These are phyloP conservation scores for Prunus davidiana DNA, from an alignment of 306 rosid species.

Conservation along the genomic window DNA sequence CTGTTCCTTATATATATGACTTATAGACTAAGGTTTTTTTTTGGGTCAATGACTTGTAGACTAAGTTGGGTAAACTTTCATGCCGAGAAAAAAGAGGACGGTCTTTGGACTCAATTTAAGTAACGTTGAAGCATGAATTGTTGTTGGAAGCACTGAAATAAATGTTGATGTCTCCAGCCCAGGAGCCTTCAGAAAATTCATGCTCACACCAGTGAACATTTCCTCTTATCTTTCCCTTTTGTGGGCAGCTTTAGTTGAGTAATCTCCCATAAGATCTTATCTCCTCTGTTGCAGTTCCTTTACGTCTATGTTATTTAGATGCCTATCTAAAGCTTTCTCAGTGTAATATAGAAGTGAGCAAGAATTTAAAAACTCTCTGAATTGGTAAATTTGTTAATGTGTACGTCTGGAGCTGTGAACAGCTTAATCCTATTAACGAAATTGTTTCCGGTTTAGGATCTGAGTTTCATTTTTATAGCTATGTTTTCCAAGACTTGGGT, in stretches of 20 bases:
- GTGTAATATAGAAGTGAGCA: no score
- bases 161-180: no score
- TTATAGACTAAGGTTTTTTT: background rate
- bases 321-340: no score
- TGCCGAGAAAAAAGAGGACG: background rate
- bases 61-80: background rate
- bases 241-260: background rate
- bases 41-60: background rate
- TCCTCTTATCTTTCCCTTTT: background rate
- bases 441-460: background rate
- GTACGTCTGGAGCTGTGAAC: background rate
- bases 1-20: background rate
- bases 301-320: background rate
- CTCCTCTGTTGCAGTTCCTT: background rate
- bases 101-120: background rate
- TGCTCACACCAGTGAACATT: no score
- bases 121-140: background rate
- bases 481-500: slow-evolving; percentile 8
- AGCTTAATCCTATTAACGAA: background rate
- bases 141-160: no score
- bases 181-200: background rate
- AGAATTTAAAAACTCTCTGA: background rate
- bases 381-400: background rate
- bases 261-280: background rate
- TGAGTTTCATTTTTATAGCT: background rate